Evolutionary conservation across 169 alveolate genomes (phyloP), one percentile per base, ranked within the genome.

Genomic region (Eimeria sp.): DNA sequence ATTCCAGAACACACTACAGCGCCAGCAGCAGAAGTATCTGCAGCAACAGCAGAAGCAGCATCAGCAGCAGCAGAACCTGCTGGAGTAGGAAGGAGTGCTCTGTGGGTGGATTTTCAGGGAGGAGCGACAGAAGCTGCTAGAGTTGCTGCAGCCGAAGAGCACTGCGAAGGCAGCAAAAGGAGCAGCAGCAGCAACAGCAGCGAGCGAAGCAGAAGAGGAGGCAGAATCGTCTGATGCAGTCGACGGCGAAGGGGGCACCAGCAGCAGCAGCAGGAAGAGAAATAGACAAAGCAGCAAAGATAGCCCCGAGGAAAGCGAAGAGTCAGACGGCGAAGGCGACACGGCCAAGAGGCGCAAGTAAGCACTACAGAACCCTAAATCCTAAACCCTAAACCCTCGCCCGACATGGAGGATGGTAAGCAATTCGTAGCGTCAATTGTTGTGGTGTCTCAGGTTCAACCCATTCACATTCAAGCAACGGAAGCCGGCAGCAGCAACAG

Each of bases 241-340:
- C 82, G 95, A 96, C 67, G 70, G 96, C 89, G 45, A 94, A 73
- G 30, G 30, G 97, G 25, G 54, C 83, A 94, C 61, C 65, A 75
- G 96, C 57, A 34, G 54, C 58, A 16, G 30, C 61, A 54, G 61
- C 61, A 54, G 16, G 16, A 54, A 54, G 61, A 54, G 61, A 54
- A 4, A 54, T 14, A 54, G 61, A 54, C 20, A 54, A 7, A 54
- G 61, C 61, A 72, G 30, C 5, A 65, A 87, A 57, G 82, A 18
- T 14, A 45, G 30, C 27, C 18, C 65, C 18, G 27, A 57, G 20
- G 18, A 27, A 63, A 34, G 40, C 40, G 54, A 86, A 43, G 43
- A 58, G 65, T 6, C 63, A 4, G 88, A 20, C 45, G 18, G 18
- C 65, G 63, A 78, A 78, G 58, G 25, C 5, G 63, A 51, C 18